These are phyloP conservation scores for Xenosphaeropsis pyriputrescens DNA, from an alignment of 2,329 filamentous ascomycete species.

Conservation along the genomic window DNA sequence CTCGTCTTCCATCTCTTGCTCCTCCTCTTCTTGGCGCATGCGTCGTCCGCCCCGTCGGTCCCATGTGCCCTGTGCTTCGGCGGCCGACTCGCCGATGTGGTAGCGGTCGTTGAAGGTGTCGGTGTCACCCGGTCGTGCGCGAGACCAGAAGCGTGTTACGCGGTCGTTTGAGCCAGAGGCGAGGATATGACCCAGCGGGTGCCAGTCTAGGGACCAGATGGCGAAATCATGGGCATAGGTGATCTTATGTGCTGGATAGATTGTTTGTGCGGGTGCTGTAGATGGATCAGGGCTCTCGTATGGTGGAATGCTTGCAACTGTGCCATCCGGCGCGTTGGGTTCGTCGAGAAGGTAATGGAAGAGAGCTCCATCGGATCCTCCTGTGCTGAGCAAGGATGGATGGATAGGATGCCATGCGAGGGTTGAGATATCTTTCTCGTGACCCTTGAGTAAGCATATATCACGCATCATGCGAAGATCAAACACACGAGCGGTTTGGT, in stretches of 20 bases:
- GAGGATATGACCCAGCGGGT: conserved; percentile 87
- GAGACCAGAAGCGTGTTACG: conserved; percentile 93
- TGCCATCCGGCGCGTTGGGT: conserved; percentile 68
- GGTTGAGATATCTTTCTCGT: conserved; percentile 92
- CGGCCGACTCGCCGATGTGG: conserved; percentile 86
- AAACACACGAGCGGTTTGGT: conserved; percentile 86
- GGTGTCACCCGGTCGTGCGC: conserved; percentile 75
- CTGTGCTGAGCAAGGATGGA: conserved; percentile 75
- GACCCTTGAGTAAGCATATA: conserved; percentile 80
- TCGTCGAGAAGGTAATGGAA: conserved; percentile 95
- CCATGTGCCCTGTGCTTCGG: conserved; percentile 91
- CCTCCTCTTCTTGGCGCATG: conserved; percentile 80
- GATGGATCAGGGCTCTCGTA: conserved; percentile 74
- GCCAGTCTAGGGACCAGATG: conserved; percentile 97
- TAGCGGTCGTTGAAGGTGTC: conserved; percentile 80
- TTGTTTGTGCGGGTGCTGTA: conserved; percentile 73
- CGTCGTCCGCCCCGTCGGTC: conserved; percentile 65
- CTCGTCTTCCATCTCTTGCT: conserved; percentile 87
- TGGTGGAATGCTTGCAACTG: conserved; percentile 57
- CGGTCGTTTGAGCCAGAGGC: conserved; percentile 94
- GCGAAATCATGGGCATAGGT: conserved; percentile 85
- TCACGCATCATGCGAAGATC: conserved; percentile 98
- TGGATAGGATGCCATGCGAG: conserved; percentile 91
- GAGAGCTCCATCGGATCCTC: conserved; percentile 77
- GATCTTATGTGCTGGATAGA: conserved; percentile 79